Evolutionary conservation across 805 yeast species (phyloP).

Genomic region (Candida ulmi): DNA sequence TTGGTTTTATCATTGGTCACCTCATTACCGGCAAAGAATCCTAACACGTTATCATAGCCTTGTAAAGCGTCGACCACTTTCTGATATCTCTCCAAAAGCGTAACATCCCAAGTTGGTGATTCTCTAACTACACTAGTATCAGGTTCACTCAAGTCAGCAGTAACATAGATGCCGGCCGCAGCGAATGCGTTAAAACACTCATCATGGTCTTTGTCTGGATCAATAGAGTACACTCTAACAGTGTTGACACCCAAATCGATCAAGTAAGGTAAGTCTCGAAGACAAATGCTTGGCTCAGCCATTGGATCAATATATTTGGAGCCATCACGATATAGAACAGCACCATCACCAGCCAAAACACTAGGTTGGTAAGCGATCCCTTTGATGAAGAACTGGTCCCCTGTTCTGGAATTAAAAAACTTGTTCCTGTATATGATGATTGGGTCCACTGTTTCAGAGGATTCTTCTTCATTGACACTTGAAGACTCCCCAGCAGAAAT

Average conservation of each 20-base stretch:
- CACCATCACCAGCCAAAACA: slow-evolving; percentile 31
- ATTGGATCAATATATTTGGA: slow-evolving; percentile 63
- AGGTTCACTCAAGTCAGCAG: slow-evolving; percentile 90
- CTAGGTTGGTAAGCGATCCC: slow-evolving; percentile 87
- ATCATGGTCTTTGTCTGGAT: slow-evolving; percentile 66
- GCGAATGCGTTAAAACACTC: slow-evolving; percentile 68
- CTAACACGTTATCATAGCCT: slow-evolving; percentile 75
- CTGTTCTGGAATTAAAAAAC: slow-evolving; percentile 67
- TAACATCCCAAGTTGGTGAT: slow-evolving; percentile 72
- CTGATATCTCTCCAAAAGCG: slow-evolving; percentile 70
- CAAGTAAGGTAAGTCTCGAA: slow-evolving; percentile 79
- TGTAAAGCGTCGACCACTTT: slow-evolving; percentile 76
- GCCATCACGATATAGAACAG: slow-evolving; percentile 14
- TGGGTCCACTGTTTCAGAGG: slow-evolving; percentile 12
- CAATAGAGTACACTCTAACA: slow-evolving; percentile 81
- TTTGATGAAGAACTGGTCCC: slow-evolving; percentile 78
- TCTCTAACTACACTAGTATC: slow-evolving; percentile 69
- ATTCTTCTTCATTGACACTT: too few species aligned
- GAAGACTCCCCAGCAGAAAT: too few species aligned
- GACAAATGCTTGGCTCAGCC: slow-evolving; percentile 62
- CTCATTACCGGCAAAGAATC: slow-evolving; percentile 97
- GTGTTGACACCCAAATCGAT: slow-evolving; percentile 65
- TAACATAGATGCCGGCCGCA: slow-evolving; percentile 86
- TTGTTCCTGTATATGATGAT: slow-evolving; percentile 67
- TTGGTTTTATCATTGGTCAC: slow-evolving; percentile 80